Evolutionary conservation across 495 filamentous ascomycete genomes (phyloP).

Genomic region (Penicillium paxilli): DNA sequence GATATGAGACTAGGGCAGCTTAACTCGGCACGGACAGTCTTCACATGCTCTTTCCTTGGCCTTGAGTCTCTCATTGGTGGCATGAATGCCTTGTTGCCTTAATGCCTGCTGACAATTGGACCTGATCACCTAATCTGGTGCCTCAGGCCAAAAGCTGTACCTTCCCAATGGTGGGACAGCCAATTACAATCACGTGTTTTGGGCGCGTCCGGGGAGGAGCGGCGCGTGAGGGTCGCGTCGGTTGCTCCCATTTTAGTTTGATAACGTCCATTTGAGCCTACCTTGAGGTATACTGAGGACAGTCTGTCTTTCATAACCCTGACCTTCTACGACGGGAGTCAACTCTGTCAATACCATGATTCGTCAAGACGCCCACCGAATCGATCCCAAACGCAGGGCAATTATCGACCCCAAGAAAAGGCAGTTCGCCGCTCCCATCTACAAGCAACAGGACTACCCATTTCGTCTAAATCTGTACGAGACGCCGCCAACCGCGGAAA

Average conservation of each 20-base stretch:
- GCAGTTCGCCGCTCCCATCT: constrained; percentile 76
- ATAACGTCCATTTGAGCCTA: too few relatives aligned
- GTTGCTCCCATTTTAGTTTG: constrained; percentile 12
- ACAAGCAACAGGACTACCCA: constrained; percentile 73
- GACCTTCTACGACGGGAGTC: too few relatives aligned
- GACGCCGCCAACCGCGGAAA: constrained; percentile 84
- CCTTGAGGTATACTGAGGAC: too few relatives aligned
- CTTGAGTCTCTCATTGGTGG: neutral
- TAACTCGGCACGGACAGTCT: constrained; percentile 7
- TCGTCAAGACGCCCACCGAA: constrained; percentile 67
- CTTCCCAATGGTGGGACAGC: too few relatives aligned
- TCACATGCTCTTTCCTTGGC: constrained; percentile 9
- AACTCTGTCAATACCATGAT: constrained; percentile 69
- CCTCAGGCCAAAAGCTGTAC: too few relatives aligned
- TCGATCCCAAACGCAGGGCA: constrained; percentile 78
- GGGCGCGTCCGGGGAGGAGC: neutral
- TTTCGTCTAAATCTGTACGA: constrained; percentile 92
- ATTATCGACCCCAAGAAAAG: constrained; percentile 76
- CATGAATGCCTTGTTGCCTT: neutral
- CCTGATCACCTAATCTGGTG: too few relatives aligned
- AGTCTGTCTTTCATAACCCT: too few relatives aligned
- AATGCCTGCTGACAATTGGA: neutral
- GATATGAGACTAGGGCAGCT: too few relatives aligned
- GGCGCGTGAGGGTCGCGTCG: constrained; percentile 24
- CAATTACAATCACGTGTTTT: constrained; percentile 1